Evolutionary conservation across 345 rosid genomes (phyloP).

Genomic region (Noccaea bulbosa): DNA sequence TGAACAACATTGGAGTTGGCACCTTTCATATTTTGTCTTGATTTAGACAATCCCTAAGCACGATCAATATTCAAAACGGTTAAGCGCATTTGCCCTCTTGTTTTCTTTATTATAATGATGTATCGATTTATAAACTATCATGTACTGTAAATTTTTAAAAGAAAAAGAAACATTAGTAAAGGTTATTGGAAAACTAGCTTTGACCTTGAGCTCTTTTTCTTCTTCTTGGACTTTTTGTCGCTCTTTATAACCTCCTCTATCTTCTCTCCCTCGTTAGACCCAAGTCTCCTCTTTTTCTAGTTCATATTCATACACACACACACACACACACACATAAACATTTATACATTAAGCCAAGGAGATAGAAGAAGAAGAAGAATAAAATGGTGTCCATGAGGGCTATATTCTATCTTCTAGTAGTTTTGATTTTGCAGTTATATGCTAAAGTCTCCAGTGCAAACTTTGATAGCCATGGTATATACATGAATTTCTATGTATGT

Average conservation of each 20-base stretch:
- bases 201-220: constrained; percentile 42
- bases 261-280: constrained; percentile 22
- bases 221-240: constrained; percentile 43
- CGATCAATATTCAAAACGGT: constrained; percentile 31
- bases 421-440: constrained; percentile 31
- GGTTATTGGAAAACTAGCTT: constrained; percentile 42
- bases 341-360: constrained; percentile 11
- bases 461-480: constrained; percentile 21
- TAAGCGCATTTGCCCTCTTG: constrained; percentile 25
- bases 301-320: neutral
- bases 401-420: constrained; percentile 30
- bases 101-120: neutral
- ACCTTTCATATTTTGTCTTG: constrained; percentile 5
- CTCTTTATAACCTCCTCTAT: constrained; percentile 27
- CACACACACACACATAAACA: neutral
- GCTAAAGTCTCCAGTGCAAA: constrained; percentile 33
- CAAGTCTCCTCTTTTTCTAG: constrained; percentile 5
- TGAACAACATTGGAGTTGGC: constrained; percentile 42
- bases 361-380: constrained; percentile 6
- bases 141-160: constrained; percentile 8
- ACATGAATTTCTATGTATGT: neutral
- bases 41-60: constrained; percentile 41
- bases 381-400: constrained; percentile 36
- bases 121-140: neutral
- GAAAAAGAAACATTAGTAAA: constrained; percentile 11